Evolutionary conservation across 352 stramenopile species (phyloP), one percentile per base, ranked within the genome.

Genomic region (Pythium plurisporium): DNA sequence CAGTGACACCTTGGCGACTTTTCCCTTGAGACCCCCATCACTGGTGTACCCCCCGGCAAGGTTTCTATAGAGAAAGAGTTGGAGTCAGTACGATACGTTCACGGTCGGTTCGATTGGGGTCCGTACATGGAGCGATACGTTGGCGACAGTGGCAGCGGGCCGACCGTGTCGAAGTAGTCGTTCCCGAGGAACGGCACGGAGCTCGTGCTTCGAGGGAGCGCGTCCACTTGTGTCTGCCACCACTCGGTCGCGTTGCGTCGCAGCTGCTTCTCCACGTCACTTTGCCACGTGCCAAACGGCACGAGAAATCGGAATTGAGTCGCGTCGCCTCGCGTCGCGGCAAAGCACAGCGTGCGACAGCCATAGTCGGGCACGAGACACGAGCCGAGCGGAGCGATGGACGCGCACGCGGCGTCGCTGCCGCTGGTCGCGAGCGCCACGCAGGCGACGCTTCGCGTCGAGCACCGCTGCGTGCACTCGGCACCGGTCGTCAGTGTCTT

Each of bases 1-100:
- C 6, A 62, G 43, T 36, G 54, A 55, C 23, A 62, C 44, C 17
- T 62, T 55, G 23, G 54, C 44, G 11, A 55, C 54, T 38, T 55
- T 54, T 15, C 54, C 54, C 15, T 62, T 62, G 15, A 62, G 11
- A 7, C 54, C 54, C 4, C 36, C 6, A 7, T 60, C 41, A 31
- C 53, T 60, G 23, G 31, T 53, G 42, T 53, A 60, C 5, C 53
- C 53, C 14, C 53, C 53, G 12, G 53, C 53, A 11, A 60, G 25
- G 29, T 38, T 46, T 20, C 53, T 60, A 22, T n/a, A 0, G 12
- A 15, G 19, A 11, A 14, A 37, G 5, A 22, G 50, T 19, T 20
- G 20, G 2, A 25, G 26, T 42, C 5, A 42, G 19, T 20, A n/a
- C n/a, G n/a, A n/a, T n/a, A n/a, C n/a, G n/a, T n/a, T n/a, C n/a